phyloP scores from a whole-genome alignment of 441 rosid genomes.

The Bocquillonia castaneifolia region DNA sequence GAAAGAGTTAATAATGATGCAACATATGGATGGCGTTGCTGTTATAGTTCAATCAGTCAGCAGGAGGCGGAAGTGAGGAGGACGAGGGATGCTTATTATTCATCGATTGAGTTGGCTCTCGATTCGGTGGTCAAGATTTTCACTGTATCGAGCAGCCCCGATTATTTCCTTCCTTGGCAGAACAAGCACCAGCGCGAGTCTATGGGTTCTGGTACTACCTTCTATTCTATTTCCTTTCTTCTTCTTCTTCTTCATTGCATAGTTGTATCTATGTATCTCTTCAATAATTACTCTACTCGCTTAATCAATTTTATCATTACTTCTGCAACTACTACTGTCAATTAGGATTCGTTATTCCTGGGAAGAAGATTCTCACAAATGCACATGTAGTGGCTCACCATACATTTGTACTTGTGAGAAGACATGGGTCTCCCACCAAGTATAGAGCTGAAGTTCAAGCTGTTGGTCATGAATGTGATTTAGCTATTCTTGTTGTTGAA shows the following conservation, averaged over 20 bases:
- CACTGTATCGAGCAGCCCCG: slow-evolving; percentile 71
- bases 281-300: too few species aligned
- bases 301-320: too few species aligned
- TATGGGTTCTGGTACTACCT: slow-evolving; percentile 61
- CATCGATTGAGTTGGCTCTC: slow-evolving; percentile 54
- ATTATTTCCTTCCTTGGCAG: slow-evolving; percentile 84
- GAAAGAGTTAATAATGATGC: neutral
- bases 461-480: slow-evolving; percentile 82
- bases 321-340: too few species aligned
- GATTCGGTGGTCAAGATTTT: slow-evolving; percentile 79
- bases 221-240: neutral
- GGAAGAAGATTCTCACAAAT: slow-evolving; percentile 69
- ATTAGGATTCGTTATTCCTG: slow-evolving; percentile 55
- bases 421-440: slow-evolving; percentile 74
- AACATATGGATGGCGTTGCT: too few species aligned
- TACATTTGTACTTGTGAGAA: slow-evolving; percentile 76
- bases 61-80: slow-evolving; percentile 8
- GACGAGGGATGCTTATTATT: slow-evolving; percentile 36
- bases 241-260: neutral
- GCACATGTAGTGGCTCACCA: slow-evolving; percentile 88
- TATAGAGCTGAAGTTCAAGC: slow-evolving; percentile 62
- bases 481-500: slow-evolving; percentile 61
- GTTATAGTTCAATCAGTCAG: neutral
- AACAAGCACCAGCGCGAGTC: slow-evolving; percentile 75
- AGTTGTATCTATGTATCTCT: too few species aligned